phyloP scores from a whole-genome alignment of 306 rosid species.

The Castanopsis chinensis region DNA sequence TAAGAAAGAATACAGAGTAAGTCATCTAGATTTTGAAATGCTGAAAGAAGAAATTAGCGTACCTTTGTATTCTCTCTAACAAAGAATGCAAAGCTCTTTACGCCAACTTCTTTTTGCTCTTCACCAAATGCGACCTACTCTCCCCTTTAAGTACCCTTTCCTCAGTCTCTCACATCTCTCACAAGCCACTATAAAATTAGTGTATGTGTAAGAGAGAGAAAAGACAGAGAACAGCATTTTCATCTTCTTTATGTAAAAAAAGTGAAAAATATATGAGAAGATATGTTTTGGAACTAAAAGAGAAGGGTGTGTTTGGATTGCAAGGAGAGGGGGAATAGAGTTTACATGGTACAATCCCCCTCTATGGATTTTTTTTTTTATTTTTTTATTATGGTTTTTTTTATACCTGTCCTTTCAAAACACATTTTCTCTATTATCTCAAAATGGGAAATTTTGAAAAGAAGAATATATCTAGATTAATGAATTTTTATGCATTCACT shows the following conservation, averaged over 20 bases:
- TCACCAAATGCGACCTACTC: neutral
- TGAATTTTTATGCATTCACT: no score
- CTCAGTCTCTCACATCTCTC: neutral
- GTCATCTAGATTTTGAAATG: neutral
- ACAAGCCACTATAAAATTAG: neutral
- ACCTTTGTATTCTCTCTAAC: conserved; percentile 1
- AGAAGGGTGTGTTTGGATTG: no score
- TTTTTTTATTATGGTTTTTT: no score
- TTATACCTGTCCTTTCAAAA: no score
- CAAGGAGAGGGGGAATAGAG: no score
- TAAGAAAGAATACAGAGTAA: neutral
- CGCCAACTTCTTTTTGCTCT: conserved; percentile 14
- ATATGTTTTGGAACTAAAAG: no score
- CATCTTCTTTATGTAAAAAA: neutral
- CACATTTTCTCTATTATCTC: no score
- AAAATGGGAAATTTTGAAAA: no score
- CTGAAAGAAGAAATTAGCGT: conserved; percentile 1
- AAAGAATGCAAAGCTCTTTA: conserved; percentile 4
- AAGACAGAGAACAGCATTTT: neutral
- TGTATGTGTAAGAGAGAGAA: neutral
- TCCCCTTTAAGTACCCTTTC: conserved; percentile 17
- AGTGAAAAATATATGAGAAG: neutral
- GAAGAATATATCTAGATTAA: no score
- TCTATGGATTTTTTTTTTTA: no score
- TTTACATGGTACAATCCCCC: no score